Base-by-base conservation (phyloP, 2,329 filamentous ascomycete species). In the Fusarium ramigenum region DNA sequence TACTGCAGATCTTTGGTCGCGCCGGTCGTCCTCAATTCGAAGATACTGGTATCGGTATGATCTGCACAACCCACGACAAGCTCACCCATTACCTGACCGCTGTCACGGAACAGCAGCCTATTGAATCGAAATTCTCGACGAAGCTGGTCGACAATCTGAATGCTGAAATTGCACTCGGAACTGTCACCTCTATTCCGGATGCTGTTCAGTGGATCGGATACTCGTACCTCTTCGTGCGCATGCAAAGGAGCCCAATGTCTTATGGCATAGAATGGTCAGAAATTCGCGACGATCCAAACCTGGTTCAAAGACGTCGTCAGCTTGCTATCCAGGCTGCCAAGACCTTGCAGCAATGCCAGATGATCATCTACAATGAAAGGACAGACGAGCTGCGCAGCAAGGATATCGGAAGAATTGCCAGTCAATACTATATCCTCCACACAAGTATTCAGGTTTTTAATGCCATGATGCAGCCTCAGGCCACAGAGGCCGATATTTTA, bases 191-290 rank as follows among this genome's bases (percentile, higher is more conserved):
- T 2, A 93, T 99, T 4, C 87, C 92, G 5, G 97, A 99, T 84
- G 96, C 94, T 0, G 95, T 98, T 2, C 94, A 97, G 74, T 99
- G 96, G 96, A 92, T 99, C 37, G 96, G 97, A 19, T 99, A 99
- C 81, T 98, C 96, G 0, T 99, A 98, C 79, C 87, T 99, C 1
- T 99, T 97, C 80, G 96, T 99, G 43, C 93, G 96, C 43, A 99
- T 99, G 96, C 91, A 93, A 80, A 90, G 93, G 66, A 97, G 96
- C 74, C 96, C 95, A 8, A 90, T 96, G 79, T 92, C 92, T 4
- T 99, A 99, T 78, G 96, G 96, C 6, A 98, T 99, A 54, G 95
- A 98, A 75, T 98, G 94, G 93, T 87, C 92, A 21, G 96, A 99
- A 82, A 93, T 94, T 60, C 87, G 91, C 37, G 93, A 98, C 75